These are phyloP conservation scores for Coelastrella sp. DNA, from an alignment of 139 green algal species.

Conservation along the genomic window DNA sequence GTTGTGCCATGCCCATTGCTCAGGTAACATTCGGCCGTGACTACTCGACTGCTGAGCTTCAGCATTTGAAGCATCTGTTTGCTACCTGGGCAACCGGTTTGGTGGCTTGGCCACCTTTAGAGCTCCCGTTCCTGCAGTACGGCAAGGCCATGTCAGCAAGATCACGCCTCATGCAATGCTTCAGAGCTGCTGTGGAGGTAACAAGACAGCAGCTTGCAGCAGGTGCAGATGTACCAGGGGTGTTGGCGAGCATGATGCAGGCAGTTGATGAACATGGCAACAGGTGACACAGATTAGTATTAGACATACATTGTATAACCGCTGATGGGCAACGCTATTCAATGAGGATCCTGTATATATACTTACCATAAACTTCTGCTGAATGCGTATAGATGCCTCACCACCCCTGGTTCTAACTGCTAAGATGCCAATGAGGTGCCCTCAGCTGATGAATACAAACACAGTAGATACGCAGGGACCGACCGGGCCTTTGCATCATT, in stretches of 20 bases:
- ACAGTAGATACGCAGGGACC: background rate
- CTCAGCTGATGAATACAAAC: background rate
- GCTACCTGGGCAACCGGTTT: slow-evolving; percentile 1
- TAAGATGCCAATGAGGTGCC: too few relatives aligned
- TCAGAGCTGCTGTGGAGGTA: slow-evolving; percentile 20
- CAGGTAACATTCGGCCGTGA: slow-evolving; percentile 32
- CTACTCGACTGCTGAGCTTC: background rate
- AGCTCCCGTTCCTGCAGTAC: slow-evolving; percentile 21
- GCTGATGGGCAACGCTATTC: background rate
- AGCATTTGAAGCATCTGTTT: background rate
- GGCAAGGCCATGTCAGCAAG: slow-evolving; percentile 29
- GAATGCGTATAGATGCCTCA: background rate
- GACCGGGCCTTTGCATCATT: background rate
- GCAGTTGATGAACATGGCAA: slow-evolving; percentile 16
- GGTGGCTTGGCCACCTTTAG: slow-evolving; percentile 16
- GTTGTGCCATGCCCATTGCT: background rate
- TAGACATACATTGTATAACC: too few relatives aligned
- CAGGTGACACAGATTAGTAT: background rate
- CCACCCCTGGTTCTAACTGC: background rate
- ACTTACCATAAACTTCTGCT: background rate
- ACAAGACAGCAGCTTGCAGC: background rate
- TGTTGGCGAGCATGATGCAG: background rate
- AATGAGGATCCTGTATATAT: background rate
- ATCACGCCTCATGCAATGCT: background rate
- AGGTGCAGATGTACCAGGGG: background rate